Evolutionary conservation across 1,284 basidiomycete genomes (phyloP), one percentile per base, ranked within the genome.

Genomic region (Tilletia setariae): DNA sequence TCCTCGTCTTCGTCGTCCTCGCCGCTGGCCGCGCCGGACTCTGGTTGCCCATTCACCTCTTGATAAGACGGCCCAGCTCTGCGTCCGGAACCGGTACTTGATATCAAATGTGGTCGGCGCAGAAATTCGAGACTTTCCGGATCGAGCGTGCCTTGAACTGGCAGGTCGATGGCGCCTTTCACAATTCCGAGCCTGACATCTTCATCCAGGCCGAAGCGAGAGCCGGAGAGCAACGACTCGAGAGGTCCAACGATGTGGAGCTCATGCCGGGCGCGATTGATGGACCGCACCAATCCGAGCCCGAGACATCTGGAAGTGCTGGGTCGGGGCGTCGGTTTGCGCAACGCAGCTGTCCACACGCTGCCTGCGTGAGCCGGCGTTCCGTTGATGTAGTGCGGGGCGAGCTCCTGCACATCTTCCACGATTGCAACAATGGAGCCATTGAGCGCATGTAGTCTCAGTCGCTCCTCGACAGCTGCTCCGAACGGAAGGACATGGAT

Each of bases 91-190:
- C 21, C 4, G 13, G 56, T 19, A 21, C 28, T 30, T 13, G 23
- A 30, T 21, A 61, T 13, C 28, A 61, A 30, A 35, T 61, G 56
- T 16, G 56, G 56, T 21, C 56, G 28, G 9, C 32, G 28, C 9
- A 61, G 28, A 19, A 13, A 32, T 30, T 67, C 68, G 44, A 74
- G 71, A 1, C 76, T 66, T 4, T 86, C 84, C 82, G 88, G 90
- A 83, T 96, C 92, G 63, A 97, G 84, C 88, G 93, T 89, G 0
- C 90, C 93, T 87, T 90, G 91, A 0, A 93, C 84, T 0, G 94
- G 94, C 0, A 97, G 84, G 79, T 95, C 92, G 73, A 96, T 85
- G 75, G 91, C 91, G 3, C 94, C 94, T 79, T 91, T 92, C 44
- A 94, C 88, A 1, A 95, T 80, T 21, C 66, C 69, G 25, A 82